Evolutionary conservation across 257 asterid species (phyloP).

Genomic region (Henckelia pumila): DNA sequence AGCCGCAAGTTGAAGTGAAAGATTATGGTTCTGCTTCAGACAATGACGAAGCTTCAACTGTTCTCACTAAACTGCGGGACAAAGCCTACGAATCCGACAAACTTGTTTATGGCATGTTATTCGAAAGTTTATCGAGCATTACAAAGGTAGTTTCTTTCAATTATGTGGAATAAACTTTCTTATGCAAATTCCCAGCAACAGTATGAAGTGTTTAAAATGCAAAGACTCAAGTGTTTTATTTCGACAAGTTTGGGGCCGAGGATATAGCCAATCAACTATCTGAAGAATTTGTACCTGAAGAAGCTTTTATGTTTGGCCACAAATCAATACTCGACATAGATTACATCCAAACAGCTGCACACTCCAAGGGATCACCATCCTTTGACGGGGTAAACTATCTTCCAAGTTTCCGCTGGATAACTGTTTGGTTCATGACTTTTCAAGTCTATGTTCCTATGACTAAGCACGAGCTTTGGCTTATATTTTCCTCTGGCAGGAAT

Average conservation of each 20-base stretch:
- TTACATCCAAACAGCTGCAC: conserved; percentile 46
- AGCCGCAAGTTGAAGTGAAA: conserved; percentile 51
- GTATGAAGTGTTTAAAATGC: background rate
- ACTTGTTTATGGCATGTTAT: conserved; percentile 42
- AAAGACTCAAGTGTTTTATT: conserved; percentile 11
- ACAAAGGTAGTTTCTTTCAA: conserved; percentile 51
- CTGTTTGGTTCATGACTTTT: background rate
- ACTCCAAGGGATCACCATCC: conserved; percentile 67
- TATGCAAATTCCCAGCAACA: background rate
- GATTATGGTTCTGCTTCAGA: conserved; percentile 63
- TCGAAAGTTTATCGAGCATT: conserved; percentile 53
- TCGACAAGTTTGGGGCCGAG: conserved; percentile 59
- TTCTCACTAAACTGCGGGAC: conserved; percentile 48
- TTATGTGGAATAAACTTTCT: conserved; percentile 1
- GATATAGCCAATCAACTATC: conserved; percentile 66
- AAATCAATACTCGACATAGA: conserved; percentile 65
- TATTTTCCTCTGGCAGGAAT: conserved; percentile 44
- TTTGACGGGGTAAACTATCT: conserved; percentile 65
- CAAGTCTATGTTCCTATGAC: background rate
- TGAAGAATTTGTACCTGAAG: conserved; percentile 82
- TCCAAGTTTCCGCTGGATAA: background rate
- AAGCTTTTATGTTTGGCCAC: conserved; percentile 68
- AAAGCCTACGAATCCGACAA: conserved; percentile 56
- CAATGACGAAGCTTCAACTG: conserved; percentile 63
- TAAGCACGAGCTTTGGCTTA: background rate